Conservation (phyloP, 345 rosid species). For the Microcos paniculata region DNA sequence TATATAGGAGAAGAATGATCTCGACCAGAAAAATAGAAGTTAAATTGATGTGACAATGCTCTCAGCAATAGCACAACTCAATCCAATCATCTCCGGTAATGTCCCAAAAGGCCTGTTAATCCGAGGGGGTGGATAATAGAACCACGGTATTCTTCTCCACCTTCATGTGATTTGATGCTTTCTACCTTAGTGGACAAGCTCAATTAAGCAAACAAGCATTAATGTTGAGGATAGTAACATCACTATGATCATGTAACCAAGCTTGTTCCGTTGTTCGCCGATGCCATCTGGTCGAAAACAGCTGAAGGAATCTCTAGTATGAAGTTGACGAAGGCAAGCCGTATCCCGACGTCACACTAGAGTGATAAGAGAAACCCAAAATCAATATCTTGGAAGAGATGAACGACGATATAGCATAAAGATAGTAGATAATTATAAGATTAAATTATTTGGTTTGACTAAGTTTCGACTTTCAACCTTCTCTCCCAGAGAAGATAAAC, state of each 20-base stretch:
- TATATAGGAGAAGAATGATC: background rate
- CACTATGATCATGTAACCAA: background rate
- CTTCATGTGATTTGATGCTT: background rate
- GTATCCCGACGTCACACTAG: too few species aligned
- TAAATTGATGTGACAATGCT: background rate
- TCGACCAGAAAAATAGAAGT: background rate
- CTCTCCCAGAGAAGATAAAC: too few species aligned
- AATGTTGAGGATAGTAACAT: background rate
- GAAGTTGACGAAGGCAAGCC: background rate
- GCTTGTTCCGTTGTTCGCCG: background rate
- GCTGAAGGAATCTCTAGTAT: background rate
- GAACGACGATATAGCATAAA: too few species aligned
- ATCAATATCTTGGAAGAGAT: too few species aligned
- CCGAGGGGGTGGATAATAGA: background rate
- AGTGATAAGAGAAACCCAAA: too few species aligned
- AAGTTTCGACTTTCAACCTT: too few species aligned
- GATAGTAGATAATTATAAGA: too few species aligned
- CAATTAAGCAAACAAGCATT: background rate
- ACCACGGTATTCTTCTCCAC: background rate
- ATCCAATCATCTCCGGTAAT: background rate
- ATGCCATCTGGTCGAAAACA: background rate
- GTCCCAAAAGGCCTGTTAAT: background rate
- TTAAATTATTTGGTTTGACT: too few species aligned
- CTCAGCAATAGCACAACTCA: background rate
- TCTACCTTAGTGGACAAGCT: background rate